Base-by-base conservation (phyloP, 2,329 filamentous ascomycete genomes). In the Ophiostoma ulmi region DNA sequence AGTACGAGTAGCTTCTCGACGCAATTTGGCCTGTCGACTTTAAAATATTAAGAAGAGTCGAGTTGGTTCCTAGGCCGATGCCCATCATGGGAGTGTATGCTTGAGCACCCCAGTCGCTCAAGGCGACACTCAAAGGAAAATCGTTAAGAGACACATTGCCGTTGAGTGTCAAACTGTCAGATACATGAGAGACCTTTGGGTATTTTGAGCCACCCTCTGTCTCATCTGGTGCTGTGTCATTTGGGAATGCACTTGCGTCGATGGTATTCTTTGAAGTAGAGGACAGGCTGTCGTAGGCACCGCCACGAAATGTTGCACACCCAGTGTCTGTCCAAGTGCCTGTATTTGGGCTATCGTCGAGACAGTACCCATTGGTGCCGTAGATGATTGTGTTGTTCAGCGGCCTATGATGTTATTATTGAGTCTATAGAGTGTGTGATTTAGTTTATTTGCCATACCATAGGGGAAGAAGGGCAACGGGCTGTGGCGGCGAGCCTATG, bases 61-160 rank as follows among this genome's bases (percentile, higher is more conserved):
- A 80, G 67, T 79, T 77, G 8, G 70, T 64, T 6, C 77, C 78
- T 36, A 79, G 70, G 4, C 77, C 77, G 26, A 78, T 17, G 31
- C 68, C 73, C 55, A 72, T 74, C 72, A 74, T 74, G 8, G 75
- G 75, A 5, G 71, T 68, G 69, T 76, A 76, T 22, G 68, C 75
- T 70, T 76, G 73, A 31, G 74, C 69, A 5, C 72, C 73, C 75
- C 73, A 75, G 70, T 76, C 75, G 20, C 72, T 74, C 64, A 70
- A 38, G 22, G 76, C 70, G 22, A 76, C 67, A 11, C 73, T 73
- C 8, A 78, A 20, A 7, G 75, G 72, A 58, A 74, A 77, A 20
- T 67, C 41, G 3, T 70, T 26, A 1, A 77, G 52, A 1, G 68
- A 73, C 26, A 71, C 38, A 63, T 75, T 74, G 31, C 69, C 69